These are phyloP conservation scores for Cucumis sativus DNA, from an alignment of 306 rosid species.

Conservation along the genomic window DNA sequence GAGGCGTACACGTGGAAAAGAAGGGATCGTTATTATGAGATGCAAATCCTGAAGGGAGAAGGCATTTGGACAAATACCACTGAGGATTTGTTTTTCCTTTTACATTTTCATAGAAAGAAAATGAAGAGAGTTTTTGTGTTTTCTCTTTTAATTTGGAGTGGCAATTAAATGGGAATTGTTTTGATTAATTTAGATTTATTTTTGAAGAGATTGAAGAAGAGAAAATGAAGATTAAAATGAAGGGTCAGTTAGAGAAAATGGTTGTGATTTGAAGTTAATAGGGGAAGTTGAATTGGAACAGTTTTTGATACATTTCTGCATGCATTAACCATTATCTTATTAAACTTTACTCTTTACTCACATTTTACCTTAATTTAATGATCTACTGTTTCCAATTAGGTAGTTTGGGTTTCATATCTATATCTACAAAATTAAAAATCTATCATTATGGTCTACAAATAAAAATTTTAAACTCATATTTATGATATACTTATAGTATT, in stretches of 20 bases:
- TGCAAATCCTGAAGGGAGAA: neutral
- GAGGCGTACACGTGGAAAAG: conserved; percentile 41
- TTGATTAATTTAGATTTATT: neutral
- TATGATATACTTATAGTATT: too few relatives aligned
- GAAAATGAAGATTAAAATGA: neutral
- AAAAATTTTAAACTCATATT: too few relatives aligned
- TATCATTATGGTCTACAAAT: too few relatives aligned
- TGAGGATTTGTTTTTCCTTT: neutral
- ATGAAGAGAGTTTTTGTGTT: neutral
- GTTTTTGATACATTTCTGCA: too few relatives aligned
- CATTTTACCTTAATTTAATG: too few relatives aligned
- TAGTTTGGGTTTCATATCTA: too few relatives aligned
- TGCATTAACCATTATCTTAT: too few relatives aligned
- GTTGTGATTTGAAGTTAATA: neutral
- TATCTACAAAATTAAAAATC: too few relatives aligned
- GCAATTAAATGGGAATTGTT: neutral
- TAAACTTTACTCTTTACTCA: too few relatives aligned
- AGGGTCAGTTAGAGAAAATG: neutral
- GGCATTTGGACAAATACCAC: neutral
- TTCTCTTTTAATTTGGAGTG: neutral
- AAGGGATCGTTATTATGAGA: conserved; percentile 2
- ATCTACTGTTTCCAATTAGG: too few relatives aligned
- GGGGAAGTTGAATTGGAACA: too few relatives aligned
- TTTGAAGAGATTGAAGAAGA: neutral
- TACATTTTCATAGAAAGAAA: neutral